phyloP scores from a whole-genome alignment of 176 grass and related monocot species.

The Triticum dicoccoides region DNA sequence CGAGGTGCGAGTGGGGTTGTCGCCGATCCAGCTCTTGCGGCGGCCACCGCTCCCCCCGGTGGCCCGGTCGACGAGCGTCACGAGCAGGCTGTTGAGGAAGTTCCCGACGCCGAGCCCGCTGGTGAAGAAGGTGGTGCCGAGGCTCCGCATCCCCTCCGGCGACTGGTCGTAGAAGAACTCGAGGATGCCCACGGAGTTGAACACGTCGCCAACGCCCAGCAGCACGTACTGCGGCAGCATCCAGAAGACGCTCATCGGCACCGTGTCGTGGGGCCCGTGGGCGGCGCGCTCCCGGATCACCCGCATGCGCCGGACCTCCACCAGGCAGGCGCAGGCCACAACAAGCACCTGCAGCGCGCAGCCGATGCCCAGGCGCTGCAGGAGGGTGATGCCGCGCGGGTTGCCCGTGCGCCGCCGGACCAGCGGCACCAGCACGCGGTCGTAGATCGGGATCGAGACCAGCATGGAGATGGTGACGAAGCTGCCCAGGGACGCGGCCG shows the following conservation, averaged over 20 bases:
- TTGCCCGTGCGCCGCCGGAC: conserved; percentile 50
- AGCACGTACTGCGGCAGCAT: conserved; percentile 74
- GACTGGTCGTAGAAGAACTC: conserved; percentile 91
- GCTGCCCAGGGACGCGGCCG: conserved; percentile 58
- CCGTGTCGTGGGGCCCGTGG: conserved; percentile 10
- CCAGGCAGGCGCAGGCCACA: conserved; percentile 44
- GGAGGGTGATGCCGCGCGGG: conserved; percentile 71
- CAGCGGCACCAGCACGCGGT: conserved; percentile 67
- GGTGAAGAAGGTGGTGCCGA: conserved; percentile 75
- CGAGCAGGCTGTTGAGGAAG: conserved; percentile 76
- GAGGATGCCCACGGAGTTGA: conserved; percentile 65
- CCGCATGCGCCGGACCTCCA: conserved; percentile 53
- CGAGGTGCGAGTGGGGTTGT: conserved; percentile 68
- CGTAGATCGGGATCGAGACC: conserved; percentile 58
- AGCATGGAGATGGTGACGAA: conserved; percentile 63
- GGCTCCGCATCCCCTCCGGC: conserved; percentile 71
- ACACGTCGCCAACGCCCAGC: conserved; percentile 69
- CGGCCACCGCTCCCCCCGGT: not conserved
- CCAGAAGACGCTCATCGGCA: conserved; percentile 83
- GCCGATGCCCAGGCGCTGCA: conserved; percentile 67
- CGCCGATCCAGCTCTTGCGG: conserved; percentile 65
- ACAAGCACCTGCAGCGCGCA: conserved; percentile 44
- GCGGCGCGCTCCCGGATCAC: not conserved
- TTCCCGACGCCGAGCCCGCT: conserved; percentile 62
- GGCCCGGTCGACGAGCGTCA: conserved; percentile 45